A percentile compares a stretch with the other conserved stretches of the same genome.
Conservation (phyloP, 1,284 basidiomycete species). For the Apiotrichum sp. region DNA sequence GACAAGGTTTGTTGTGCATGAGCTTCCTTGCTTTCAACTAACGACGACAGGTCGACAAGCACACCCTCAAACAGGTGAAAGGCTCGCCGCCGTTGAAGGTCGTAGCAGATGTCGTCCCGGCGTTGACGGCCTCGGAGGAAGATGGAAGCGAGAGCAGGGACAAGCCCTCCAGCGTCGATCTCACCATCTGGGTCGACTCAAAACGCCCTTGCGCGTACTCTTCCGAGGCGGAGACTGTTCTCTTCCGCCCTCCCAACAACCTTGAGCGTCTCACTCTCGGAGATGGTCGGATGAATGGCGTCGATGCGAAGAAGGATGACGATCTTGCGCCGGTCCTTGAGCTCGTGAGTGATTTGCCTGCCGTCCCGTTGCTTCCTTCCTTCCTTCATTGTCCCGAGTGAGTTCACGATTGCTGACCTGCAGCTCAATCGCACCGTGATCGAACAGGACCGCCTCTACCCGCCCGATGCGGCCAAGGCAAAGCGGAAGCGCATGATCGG, state of each 20-base stretch:
- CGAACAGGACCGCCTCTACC: neutral
- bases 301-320: neutral
- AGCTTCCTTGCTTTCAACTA: too few species aligned
- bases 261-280: slow-evolving; percentile 2
- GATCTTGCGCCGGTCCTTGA: neutral
- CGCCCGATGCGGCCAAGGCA: neutral
- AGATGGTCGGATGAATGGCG: neutral
- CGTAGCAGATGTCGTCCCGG: neutral
- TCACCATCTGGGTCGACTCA: slow-evolving; percentile 2
- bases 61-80: neutral
- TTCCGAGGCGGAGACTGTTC: slow-evolving; percentile 20
- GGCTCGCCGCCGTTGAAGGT: slow-evolving; percentile 1
- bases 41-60: neutral
- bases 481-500: slow-evolving; percentile 1
- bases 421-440: neutral
- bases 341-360: neutral
- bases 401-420: neutral
- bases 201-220: slow-evolving; percentile 13
- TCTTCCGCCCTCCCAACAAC: slow-evolving; percentile 24
- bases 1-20: neutral
- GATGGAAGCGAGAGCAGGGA: neutral
- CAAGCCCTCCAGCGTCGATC: neutral
- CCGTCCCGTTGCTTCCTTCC: neutral
- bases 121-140: neutral
- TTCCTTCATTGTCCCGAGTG: neutral